phyloP scores from a whole-genome alignment of 768 basidiomycete species.

The Gloeopeniophorella convolvens region DNA sequence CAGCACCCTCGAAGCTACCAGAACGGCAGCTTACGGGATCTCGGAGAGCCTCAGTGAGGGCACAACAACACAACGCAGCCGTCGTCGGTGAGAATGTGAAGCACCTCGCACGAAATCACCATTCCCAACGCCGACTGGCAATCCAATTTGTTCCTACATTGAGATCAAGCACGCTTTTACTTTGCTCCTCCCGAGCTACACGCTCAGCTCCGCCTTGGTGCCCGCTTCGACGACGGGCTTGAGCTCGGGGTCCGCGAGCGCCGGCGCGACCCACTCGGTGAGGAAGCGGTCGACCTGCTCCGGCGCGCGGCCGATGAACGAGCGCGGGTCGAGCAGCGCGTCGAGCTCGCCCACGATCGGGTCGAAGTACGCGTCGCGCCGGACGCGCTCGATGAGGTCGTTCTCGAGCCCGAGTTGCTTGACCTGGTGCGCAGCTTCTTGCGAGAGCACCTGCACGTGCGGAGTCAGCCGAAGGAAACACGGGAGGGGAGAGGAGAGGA shows the following conservation, averaged over 20 bases:
- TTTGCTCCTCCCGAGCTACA: too few relatives aligned
- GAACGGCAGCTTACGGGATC: too few relatives aligned
- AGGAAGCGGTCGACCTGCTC: constrained; percentile 92
- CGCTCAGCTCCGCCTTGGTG: constrained; percentile 59
- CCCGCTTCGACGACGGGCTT: constrained; percentile 45
- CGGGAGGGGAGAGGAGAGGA: too few relatives aligned
- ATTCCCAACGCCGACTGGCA: too few relatives aligned
- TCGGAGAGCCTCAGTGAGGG: too few relatives aligned
- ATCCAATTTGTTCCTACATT: too few relatives aligned
- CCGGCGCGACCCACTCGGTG: constrained; percentile 82
- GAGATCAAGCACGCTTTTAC: too few relatives aligned
- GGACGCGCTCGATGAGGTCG: constrained; percentile 87
- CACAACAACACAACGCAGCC: too few relatives aligned
- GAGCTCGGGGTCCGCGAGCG: constrained; percentile 52
- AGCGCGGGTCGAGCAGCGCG: constrained; percentile 71
- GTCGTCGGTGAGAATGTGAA: too few relatives aligned
- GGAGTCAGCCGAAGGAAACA: too few relatives aligned
- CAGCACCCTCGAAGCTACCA: too few relatives aligned
- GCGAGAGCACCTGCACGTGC: constrained; percentile 69
- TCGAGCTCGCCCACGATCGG: constrained; percentile 80
- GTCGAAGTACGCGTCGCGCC: constrained; percentile 78
- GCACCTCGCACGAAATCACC: too few relatives aligned
- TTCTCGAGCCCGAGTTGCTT: constrained; percentile 94
- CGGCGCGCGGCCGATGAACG: constrained; percentile 90
- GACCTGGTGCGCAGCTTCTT: constrained; percentile 90